These are phyloP conservation scores for Nemania abortiva DNA, from an alignment of 2,329 filamentous ascomycete genomes.

Conservation along the genomic window DNA sequence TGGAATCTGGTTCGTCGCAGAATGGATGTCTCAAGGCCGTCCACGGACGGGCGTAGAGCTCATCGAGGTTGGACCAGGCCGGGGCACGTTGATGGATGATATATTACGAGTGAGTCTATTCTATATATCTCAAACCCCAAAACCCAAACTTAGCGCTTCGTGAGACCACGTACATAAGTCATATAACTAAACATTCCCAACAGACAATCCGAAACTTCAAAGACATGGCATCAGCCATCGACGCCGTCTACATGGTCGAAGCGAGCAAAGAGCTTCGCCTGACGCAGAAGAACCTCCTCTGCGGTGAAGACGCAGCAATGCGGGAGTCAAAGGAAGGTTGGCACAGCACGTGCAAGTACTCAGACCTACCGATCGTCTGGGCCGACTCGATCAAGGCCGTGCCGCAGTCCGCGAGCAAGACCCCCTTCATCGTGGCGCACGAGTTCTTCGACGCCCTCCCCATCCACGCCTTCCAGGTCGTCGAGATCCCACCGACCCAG, in stretches of 20 bases:
- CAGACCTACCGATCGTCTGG: slow-evolving; percentile 83
- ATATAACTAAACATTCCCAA: slow-evolving; percentile 10
- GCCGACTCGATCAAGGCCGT: slow-evolving; percentile 89
- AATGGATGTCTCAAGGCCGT: slow-evolving; percentile 93
- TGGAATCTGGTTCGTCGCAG: slow-evolving; percentile 93
- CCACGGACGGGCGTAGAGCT: slow-evolving; percentile 82
- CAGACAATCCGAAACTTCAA: slow-evolving; percentile 89
- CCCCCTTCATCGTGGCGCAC: slow-evolving; percentile 94
- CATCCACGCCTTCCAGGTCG: slow-evolving; percentile 92
- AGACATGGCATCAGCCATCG: slow-evolving; percentile 78
- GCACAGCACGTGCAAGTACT: slow-evolving; percentile 81
- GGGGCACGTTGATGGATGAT: slow-evolving; percentile 97
- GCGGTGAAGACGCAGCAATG: slow-evolving; percentile 75
- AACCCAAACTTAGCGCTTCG: slow-evolving; percentile 6
- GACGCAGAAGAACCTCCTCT: slow-evolving; percentile 84
- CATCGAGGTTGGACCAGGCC: slow-evolving; percentile 93
- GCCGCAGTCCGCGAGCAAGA: slow-evolving; percentile 75
- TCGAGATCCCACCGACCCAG: slow-evolving; percentile 62
- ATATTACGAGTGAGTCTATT: slow-evolving; percentile 79
- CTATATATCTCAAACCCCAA: neutral
- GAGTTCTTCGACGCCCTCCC: slow-evolving; percentile 99
- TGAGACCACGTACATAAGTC: neutral
- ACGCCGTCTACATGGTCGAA: slow-evolving; percentile 93
- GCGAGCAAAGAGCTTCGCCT: slow-evolving; percentile 84
- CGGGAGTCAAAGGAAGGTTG: slow-evolving; percentile 79